These are phyloP conservation scores for Coemansia sp. DNA, from an alignment of 192 early-diverging fungal species.

Conservation along the genomic window DNA sequence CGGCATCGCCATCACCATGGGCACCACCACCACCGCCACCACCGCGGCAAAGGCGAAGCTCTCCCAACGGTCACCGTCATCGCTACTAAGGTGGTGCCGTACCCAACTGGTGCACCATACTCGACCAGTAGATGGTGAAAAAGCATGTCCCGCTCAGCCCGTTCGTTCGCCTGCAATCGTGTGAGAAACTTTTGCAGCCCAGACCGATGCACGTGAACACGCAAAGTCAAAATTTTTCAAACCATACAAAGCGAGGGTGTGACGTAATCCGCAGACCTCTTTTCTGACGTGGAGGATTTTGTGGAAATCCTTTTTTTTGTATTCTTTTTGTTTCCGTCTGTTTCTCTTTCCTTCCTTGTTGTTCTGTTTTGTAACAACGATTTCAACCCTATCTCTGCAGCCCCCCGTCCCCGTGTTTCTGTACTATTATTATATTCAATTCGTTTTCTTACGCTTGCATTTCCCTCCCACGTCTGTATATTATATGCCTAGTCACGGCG, in stretches of 20 bases:
- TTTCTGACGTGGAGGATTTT: neutral
- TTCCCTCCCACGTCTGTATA: neutral
- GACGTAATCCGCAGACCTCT: neutral
- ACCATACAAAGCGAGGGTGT: neutral
- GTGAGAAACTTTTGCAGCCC: neutral
- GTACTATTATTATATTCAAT: neutral
- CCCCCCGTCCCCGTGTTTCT: neutral
- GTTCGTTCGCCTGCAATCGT: neutral
- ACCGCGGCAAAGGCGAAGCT: neutral
- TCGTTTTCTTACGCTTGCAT: neutral
- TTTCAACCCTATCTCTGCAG: neutral
- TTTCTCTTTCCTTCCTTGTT: neutral
- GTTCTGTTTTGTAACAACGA: neutral
- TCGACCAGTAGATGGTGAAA: neutral
- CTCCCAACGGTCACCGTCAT: neutral
- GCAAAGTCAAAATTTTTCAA: too few relatives aligned
- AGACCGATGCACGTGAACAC: too few relatives aligned
- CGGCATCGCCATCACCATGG: neutral
- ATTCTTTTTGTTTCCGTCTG: neutral
- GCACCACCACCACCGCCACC: slow-evolving; percentile 1
- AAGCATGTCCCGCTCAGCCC: neutral
- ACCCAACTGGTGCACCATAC: neutral
- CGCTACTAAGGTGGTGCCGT: neutral
- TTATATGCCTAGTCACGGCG: neutral
- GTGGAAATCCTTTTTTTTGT: neutral